Evolutionary conservation across 2,329 filamentous ascomycete species (phyloP), one percentile per base, ranked within the genome.

Genomic region (Aspergillaceae sp.): DNA sequence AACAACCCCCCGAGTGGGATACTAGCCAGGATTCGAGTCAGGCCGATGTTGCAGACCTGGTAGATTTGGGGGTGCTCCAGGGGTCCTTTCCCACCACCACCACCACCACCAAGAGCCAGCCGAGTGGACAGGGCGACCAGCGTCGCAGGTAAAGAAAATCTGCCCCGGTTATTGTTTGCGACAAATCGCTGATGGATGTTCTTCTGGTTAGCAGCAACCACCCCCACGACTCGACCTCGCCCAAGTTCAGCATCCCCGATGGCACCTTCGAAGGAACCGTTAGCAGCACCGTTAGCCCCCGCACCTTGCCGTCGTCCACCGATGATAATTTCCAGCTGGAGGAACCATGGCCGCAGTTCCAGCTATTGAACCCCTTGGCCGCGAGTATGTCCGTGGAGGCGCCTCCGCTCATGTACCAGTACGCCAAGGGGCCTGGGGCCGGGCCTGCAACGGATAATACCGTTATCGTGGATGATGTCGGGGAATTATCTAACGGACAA

Each of bases 21-120:
- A 63, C 60, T 28, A 66, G 63, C 43, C 65, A 66, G 49, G 65
- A 67, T 44, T 66, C 65, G 5, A 67, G 61, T 44, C 61, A 66
- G 49, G 62, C 56, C 45, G 62, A 63, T 56, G 36, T 19, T 27
- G 60, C 57, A 29, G 64, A 67, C 46, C 53, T 64, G 37, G 59
- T 59, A 10, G 64, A 67, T 35, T 45, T 67, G 45, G 60, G 58
- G 40, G 49, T 58, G 35, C 57, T 61, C 10, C 56, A 59, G 43
- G 62, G 57, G 29, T 55, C 62, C 29, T 53, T 63, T 46, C 19
- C 19, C 19, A 19, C 19, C 19, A 19, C 19, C 19, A 19, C 19
- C 19, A 19, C 19, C 19, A 19, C 19, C 19, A 53, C 55, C 32
- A 51, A 49, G 42, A 48, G 51, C 30, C 52, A 48, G 7, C 44